Conservation (phyloP, 2,329 filamentous ascomycete species). For the Ascochyta rabiei region DNA sequence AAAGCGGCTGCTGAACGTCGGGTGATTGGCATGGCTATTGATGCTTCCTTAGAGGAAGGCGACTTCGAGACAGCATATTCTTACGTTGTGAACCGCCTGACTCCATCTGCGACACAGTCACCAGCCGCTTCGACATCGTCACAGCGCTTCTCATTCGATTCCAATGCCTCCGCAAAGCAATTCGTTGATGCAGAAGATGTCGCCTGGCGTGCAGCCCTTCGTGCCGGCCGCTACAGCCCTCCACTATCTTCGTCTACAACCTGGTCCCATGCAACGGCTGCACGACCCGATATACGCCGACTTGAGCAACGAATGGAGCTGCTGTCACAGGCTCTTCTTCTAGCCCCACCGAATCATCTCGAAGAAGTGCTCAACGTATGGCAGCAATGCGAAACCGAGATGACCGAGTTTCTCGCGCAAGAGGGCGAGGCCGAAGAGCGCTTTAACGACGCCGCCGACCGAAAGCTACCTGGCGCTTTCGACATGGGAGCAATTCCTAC, state of each 20-base stretch:
- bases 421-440: slow-evolving; percentile 72
- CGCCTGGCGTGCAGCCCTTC: slow-evolving; percentile 79
- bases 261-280: slow-evolving; percentile 53
- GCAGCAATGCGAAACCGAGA: slow-evolving; percentile 78
- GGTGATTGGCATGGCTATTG: slow-evolving; percentile 80
- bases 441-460: slow-evolving; percentile 71
- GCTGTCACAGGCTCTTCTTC: slow-evolving; percentile 73
- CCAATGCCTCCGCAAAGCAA: slow-evolving; percentile 12
- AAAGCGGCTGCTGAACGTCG: slow-evolving; percentile 63
- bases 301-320: slow-evolving; percentile 84
- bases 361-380: slow-evolving; percentile 78
- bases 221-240: slow-evolving; percentile 73
- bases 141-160: slow-evolving; percentile 30
- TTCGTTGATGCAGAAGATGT: slow-evolving; percentile 62
- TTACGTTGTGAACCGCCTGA: slow-evolving; percentile 74
- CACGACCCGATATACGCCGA: slow-evolving; percentile 64
- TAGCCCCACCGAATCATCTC: slow-evolving; percentile 72
- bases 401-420: slow-evolving; percentile 68
- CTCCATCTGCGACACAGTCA: slow-evolving; percentile 35
- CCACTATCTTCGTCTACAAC: slow-evolving; percentile 48
- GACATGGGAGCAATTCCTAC: slow-evolving; percentile 36
- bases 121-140: slow-evolving; percentile 32
- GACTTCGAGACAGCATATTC: slow-evolving; percentile 88
- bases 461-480: slow-evolving; percentile 58
- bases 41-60: slow-evolving; percentile 75